Percentiles rank a stretch among this genome's conserved stretches.
These are phyloP conservation scores for Mycena amicta DNA, from an alignment of 768 basidiomycete species.

Conservation along the genomic window DNA sequence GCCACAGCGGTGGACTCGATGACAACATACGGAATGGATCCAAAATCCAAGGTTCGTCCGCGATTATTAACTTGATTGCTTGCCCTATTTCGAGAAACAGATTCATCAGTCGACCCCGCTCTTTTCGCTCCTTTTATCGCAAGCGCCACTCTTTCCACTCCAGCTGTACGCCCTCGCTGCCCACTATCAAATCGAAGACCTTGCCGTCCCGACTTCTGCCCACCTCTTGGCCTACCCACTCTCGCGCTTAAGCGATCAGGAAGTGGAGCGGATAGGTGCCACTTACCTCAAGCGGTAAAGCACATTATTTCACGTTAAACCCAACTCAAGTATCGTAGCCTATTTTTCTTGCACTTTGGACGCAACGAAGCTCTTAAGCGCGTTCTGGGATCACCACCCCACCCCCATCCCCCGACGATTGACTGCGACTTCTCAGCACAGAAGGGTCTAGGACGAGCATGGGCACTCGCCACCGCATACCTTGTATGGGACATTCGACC, in stretches of 20 bases:
- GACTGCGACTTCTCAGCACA: constrained; percentile 74
- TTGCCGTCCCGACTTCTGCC: constrained; percentile 75
- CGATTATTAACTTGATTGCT: neutral
- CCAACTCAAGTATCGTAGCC: constrained; percentile 22
- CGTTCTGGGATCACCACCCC: constrained; percentile 72
- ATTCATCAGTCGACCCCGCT: constrained; percentile 58
- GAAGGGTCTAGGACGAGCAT: constrained; percentile 77
- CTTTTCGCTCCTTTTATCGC: constrained; percentile 60
- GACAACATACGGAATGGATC: constrained; percentile 59
- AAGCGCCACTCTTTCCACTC: constrained; percentile 69
- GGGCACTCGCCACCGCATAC: constrained; percentile 82
- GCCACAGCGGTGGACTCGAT: constrained; percentile 58
- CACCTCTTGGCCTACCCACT: constrained; percentile 76
- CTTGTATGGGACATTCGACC: constrained; percentile 84
- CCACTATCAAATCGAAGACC: constrained; percentile 63
- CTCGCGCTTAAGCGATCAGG: constrained; percentile 67
- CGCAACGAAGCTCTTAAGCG: constrained; percentile 82
- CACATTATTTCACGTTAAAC: no score
- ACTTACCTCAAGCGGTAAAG: constrained; percentile 74
- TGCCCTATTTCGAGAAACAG: constrained; percentile 15
- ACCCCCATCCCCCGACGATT: constrained; percentile 70
- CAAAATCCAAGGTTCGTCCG: constrained; percentile 32
- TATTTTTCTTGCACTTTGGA: constrained; percentile 85
- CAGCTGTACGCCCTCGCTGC: constrained; percentile 76
- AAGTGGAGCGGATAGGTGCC: constrained; percentile 70